Percentiles rank a stretch among this genome's conserved stretches.
These are phyloP conservation scores for Pyrenula massariospora DNA, from an alignment of 495 filamentous ascomycete genomes.

Conservation along the genomic window DNA sequence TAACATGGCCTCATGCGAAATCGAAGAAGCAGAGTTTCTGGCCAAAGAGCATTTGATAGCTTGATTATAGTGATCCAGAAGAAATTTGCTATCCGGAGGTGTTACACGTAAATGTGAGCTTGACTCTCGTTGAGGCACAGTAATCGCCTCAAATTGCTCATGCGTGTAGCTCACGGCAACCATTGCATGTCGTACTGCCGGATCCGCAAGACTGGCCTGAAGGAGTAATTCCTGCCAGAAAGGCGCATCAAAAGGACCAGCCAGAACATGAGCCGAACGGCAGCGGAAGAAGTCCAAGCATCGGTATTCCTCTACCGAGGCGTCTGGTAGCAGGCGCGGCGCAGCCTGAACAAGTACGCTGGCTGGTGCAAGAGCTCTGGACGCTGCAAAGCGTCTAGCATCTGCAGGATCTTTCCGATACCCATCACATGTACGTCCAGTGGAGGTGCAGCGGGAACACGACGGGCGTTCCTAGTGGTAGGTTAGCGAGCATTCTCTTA, in stretches of 20 bases:
- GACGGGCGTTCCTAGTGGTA: constrained; percentile 27
- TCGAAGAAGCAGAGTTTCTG: not conserved
- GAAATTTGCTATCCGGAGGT: not conserved
- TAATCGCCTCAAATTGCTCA: not conserved
- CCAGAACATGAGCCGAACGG: not conserved
- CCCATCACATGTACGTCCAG: constrained; percentile 36
- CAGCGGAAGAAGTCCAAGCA: not conserved
- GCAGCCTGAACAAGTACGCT: not conserved
- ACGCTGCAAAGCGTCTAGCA: not conserved
- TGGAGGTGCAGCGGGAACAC: constrained; percentile 40
- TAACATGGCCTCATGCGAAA: not conserved
- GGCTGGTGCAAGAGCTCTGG: not conserved
- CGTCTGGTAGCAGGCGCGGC: not conserved
- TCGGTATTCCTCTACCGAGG: not conserved
- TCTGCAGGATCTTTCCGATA: constrained; percentile 7
- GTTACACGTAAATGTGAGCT: not conserved
- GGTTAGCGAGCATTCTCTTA: not conserved
- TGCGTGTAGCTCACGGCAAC: not conserved
- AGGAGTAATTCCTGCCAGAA: not conserved
- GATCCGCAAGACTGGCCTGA: not conserved
- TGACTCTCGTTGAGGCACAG: not conserved
- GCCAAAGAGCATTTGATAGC: not conserved
- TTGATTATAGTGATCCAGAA: not conserved
- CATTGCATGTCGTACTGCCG: not conserved
- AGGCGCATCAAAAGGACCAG: not conserved